Base-by-base conservation (phyloP, 169 alveolate species). In the Fabrea salina region DNA sequence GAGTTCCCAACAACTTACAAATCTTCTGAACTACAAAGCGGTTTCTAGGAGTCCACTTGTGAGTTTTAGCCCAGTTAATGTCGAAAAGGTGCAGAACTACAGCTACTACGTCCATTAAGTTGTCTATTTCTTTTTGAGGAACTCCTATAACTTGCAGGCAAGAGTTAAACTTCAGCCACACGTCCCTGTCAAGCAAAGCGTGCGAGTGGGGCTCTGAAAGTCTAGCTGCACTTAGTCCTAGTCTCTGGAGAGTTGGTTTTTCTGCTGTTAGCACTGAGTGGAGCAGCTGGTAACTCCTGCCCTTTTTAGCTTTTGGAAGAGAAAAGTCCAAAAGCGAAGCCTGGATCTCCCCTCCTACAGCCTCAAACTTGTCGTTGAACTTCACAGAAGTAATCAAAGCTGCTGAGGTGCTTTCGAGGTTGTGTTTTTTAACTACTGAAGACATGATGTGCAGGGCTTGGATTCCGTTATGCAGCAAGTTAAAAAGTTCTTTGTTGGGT, bases 361-460 rank as follows among this genome's bases (percentile, higher is more conserved):
- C 22, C 49, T 30, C 19, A 5, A 64, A 70, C 47, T 33, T 27
- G 3, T 25, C 27, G 32, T 47, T 41, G 49, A 47, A 43, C n/a
- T 41, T 47, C 61, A 70, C 35, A 25, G 16, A 19, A 70, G 27
- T 50, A 43, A n/a, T 22, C 40, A 70, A 43, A 4, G 66, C 59
- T 4, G 67, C 27, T 19, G 67, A 39, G 16, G 59, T 70, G 16
- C 67, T 47, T 32, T 70, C 66, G 49, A 64, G 75, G 41, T 64
- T 64, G 13, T 40, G 50, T 30, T 70, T 50, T 22, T 50, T 47
- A 5, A 19, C 39, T 11, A 37, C 30, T 6, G 79, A 70, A 16
- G 49, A 59, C 79, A 70, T 70, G n/a, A 70, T 70, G 25, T 70
- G 79, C 22, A 70, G 67, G 2, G 49, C 39, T 50, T 70, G 66